These are phyloP conservation scores for Hypocrella siamensis DNA, from an alignment of 2,329 filamentous ascomycete genomes.

Conservation along the genomic window DNA sequence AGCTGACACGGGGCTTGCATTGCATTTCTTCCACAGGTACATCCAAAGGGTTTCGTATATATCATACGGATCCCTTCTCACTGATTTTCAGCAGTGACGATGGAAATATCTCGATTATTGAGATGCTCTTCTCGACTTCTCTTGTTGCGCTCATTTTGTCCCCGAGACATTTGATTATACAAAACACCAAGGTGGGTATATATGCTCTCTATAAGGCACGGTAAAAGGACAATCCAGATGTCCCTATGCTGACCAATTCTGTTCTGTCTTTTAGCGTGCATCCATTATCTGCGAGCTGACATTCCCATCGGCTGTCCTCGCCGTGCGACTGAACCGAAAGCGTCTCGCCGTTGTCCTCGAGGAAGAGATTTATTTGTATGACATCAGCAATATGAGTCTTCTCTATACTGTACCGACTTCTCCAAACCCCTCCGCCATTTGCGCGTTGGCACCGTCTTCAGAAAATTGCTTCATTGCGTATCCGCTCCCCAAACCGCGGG, in stretches of 20 bases:
- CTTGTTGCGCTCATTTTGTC: conserved; percentile 88
- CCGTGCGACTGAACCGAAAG: conserved; percentile 87
- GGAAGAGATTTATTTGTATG: conserved; percentile 94
- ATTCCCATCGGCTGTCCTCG: conserved; percentile 90
- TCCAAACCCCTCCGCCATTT: conserved; percentile 82
- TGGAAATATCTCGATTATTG: conserved; percentile 86
- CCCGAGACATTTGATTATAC: conserved; percentile 81
- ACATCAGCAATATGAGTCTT: conserved; percentile 96
- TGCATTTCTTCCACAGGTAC: conserved; percentile 45
- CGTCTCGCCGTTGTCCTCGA: conserved; percentile 86
- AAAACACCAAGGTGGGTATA: conserved; percentile 76
- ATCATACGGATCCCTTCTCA: conserved; percentile 89
- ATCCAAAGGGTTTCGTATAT: conserved; percentile 87
- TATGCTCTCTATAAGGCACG: not conserved
- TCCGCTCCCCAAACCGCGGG: conserved; percentile 62
- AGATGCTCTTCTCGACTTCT: conserved; percentile 98
- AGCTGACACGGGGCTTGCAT: conserved; percentile 1
- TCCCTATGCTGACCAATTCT: conserved; percentile 1
- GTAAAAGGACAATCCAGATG: conserved; percentile 1
- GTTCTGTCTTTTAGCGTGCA: conserved; percentile 28
- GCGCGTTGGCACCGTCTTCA: conserved; percentile 81
- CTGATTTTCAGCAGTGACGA: conserved; percentile 92
- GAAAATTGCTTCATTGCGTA: conserved; percentile 95
- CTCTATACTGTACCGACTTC: conserved; percentile 87
- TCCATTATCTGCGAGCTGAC: conserved; percentile 96